Evolutionary conservation across 2,329 filamentous ascomycete genomes (phyloP).

Genomic region (Beauveria medogensis): DNA sequence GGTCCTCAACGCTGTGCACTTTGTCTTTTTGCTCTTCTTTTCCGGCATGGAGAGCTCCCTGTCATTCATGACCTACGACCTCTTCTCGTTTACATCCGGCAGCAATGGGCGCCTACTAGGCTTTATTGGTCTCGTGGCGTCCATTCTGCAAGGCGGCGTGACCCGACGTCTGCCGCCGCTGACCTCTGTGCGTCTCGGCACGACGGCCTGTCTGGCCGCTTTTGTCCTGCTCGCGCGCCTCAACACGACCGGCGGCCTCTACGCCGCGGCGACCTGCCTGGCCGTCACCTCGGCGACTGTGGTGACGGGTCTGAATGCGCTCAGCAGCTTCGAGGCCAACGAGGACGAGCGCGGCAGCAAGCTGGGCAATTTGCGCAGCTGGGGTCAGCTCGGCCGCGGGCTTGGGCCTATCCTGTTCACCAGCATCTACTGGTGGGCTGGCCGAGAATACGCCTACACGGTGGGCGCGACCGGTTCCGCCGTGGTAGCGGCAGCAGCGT

Average conservation of each 20-base stretch:
- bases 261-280: constrained; percentile 72
- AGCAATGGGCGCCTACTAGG: constrained; percentile 82
- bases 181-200: constrained; percentile 68
- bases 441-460: constrained; percentile 74
- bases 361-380: constrained; percentile 70
- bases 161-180: constrained; percentile 79
- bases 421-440: constrained; percentile 97
- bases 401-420: constrained; percentile 87
- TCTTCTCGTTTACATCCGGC: constrained; percentile 74
- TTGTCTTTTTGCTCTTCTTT: constrained; percentile 91
- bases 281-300: constrained; percentile 91
- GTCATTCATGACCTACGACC: constrained; percentile 93
- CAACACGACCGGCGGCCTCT: constrained; percentile 60
- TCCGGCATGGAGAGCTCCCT: constrained; percentile 97
- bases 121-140: constrained; percentile 84
- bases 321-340: constrained; percentile 82
- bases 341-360: constrained; percentile 77
- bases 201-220: constrained; percentile 66
- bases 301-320: constrained; percentile 83
- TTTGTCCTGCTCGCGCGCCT: constrained; percentile 73
- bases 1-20: constrained; percentile 77
- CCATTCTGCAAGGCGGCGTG: constrained; percentile 86
- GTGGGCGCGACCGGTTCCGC: constrained; percentile 76
- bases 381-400: constrained; percentile 82
- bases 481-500: constrained; percentile 61